Evolutionary conservation across 495 filamentous ascomycete species (phyloP), one percentile per base, ranked within the genome.

Genomic region (Neurospora intermedia): DNA sequence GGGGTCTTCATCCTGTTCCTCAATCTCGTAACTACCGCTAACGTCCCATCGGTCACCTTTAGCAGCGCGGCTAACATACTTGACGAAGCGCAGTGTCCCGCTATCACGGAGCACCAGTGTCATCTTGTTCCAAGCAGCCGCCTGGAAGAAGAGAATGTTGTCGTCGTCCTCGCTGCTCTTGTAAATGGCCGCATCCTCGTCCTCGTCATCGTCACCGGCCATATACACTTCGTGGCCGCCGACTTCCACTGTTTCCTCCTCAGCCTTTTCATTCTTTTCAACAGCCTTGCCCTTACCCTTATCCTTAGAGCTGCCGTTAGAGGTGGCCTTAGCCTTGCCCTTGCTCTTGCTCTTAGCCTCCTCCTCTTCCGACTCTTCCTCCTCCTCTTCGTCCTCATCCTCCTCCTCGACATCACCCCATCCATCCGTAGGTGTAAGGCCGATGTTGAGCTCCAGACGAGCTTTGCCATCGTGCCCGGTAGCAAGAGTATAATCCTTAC

Each of bases 1-100:
- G 0, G 77, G 78, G 27, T 78, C 84, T 5, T 76, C 81, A 16
- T 80, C 83, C 16, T 84, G 84, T 16, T 81, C 82, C n/a, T 82
- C 82, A 38, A 92, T 89, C 72, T 87, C 87, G 79, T 87, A 91
- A 20, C 83, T 90, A 2, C 90, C 96, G 45, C 87, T 88, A 40
- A 98, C 83, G 84, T 99, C 96, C 94, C 95, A 99, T 45, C 96
- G 87, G 82, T 98, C 96, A 18, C 96, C 95, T 78, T 88, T 88
- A 5, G 96, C 95, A 42, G 83, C 86, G 18, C 83, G 85, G 84
- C 92, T 94, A 45, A 98, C 92, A 81, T 97, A 99, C 86, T 98
- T 99, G 78, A 98, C 94, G 79, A 98, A 98, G 82, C 91, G 89
- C 77, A 99, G 86, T 9, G 92, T 90, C 9, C 93, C 94, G 70